A percentile compares a stretch with the other conserved stretches of the same genome.
These are phyloP conservation scores for Erythrophleum ivorense DNA, from an alignment of 331 rosid genomes.

Conservation along the genomic window DNA sequence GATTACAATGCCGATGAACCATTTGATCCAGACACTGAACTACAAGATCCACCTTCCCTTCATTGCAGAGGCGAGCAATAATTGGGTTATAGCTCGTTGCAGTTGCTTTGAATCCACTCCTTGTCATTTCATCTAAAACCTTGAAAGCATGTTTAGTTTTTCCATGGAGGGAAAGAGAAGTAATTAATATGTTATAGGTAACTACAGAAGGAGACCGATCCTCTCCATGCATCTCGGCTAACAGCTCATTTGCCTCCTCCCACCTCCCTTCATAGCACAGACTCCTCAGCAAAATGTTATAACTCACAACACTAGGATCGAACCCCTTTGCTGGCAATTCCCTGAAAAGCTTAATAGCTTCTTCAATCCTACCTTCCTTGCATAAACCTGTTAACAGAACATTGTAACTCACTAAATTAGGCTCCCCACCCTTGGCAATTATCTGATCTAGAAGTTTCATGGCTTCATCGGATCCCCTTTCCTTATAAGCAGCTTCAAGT, in stretches of 20 bases:
- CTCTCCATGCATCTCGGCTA: slow-evolving; percentile 78
- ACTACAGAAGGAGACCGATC: slow-evolving; percentile 65
- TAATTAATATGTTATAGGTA: slow-evolving; percentile 81
- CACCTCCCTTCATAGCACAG: slow-evolving; percentile 78
- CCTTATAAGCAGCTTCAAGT: slow-evolving; percentile 90
- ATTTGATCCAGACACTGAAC: slow-evolving; percentile 75
- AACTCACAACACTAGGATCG: slow-evolving; percentile 83
- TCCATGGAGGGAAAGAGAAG: slow-evolving; percentile 78
- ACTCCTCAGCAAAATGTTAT: slow-evolving; percentile 76
- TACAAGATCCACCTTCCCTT: slow-evolving; percentile 71
- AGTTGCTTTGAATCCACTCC: slow-evolving; percentile 62
- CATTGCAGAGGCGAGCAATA: slow-evolving; percentile 68
- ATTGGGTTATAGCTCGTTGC: slow-evolving; percentile 94
- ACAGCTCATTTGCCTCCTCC: slow-evolving; percentile 81
- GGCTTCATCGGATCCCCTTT: slow-evolving; percentile 84
- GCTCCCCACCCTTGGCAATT: slow-evolving; percentile 83
- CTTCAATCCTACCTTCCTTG: slow-evolving; percentile 87
- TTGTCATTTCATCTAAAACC: slow-evolving; percentile 79
- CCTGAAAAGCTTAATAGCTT: slow-evolving; percentile 71
- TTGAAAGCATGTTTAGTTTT: slow-evolving; percentile 75
- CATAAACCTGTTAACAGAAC: slow-evolving; percentile 85
- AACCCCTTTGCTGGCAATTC: slow-evolving; percentile 77
- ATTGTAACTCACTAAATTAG: slow-evolving; percentile 86
- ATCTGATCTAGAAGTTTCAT: slow-evolving; percentile 71
- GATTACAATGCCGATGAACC: slow-evolving; percentile 60